Evolutionary conservation across 1,139 yeast species (phyloP).

Genomic region (Blastobotrys elegans): DNA sequence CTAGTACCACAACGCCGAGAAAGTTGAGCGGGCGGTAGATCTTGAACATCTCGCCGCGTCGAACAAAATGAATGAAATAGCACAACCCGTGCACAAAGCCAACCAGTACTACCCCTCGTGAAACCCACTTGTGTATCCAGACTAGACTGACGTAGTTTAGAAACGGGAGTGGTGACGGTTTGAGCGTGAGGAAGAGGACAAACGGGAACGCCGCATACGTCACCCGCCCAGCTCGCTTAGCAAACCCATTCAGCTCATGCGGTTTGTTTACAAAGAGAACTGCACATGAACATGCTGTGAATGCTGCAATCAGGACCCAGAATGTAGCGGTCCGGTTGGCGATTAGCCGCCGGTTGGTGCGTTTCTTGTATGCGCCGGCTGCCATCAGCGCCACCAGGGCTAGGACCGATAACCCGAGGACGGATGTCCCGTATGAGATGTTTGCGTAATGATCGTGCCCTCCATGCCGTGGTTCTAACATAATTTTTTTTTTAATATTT

Average conservation of each 20-base stretch:
- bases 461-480: constrained; percentile 25
- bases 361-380: neutral
- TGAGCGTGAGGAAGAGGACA: constrained; percentile 52
- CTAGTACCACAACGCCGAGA: constrained; percentile 54
- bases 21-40: constrained; percentile 47
- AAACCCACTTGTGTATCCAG: constrained; percentile 73
- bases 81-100: constrained; percentile 55
- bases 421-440: constrained; percentile 46
- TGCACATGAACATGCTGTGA: constrained; percentile 12
- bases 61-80: constrained; percentile 47
- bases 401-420: constrained; percentile 37
- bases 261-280: constrained; percentile 19
- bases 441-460: constrained; percentile 38
- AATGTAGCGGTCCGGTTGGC: constrained; percentile 20
- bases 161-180: constrained; percentile 55
- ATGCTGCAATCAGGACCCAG: constrained; percentile 34
- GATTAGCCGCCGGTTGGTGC: neutral
- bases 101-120: constrained; percentile 54
- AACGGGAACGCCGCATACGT: constrained; percentile 64
- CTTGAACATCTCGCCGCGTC: constrained; percentile 38
- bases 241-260: constrained; percentile 21
- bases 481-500: neutral
- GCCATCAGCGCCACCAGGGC: constrained; percentile 22
- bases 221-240: constrained; percentile 46
- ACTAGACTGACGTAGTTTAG: constrained; percentile 54